These are phyloP conservation scores for Botrytis tulipae DNA, from an alignment of 2,329 filamentous ascomycete genomes.

Conservation along the genomic window DNA sequence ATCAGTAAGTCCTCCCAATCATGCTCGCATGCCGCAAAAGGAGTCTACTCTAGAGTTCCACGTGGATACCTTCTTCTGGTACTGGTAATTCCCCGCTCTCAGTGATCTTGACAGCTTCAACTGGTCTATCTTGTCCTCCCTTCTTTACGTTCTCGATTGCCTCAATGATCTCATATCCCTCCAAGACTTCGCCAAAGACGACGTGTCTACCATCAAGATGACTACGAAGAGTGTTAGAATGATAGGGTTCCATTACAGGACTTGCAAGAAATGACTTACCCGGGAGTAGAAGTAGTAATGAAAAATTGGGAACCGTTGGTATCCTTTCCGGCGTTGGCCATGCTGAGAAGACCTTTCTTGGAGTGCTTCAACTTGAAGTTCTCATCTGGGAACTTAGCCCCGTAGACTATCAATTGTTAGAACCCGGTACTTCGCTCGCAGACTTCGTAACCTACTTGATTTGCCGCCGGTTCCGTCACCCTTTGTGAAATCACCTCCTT, in stretches of 20 bases:
- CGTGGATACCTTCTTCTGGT: conserved; percentile 88
- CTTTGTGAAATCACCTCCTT: conserved; percentile 84
- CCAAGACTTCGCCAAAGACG: conserved; percentile 84
- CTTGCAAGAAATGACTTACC: conserved; percentile 44
- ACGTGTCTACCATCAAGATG: conserved; percentile 85
- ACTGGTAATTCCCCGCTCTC: conserved; percentile 84
- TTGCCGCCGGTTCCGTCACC: conserved; percentile 81
- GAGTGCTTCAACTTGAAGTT: conserved; percentile 95
- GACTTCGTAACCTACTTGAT: conserved; percentile 59
- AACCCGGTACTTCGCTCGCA: not conserved
- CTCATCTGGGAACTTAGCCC: conserved; percentile 80
- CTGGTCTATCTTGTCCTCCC: conserved; percentile 64
- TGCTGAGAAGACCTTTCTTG: conserved; percentile 79
- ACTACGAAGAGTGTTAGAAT: conserved; percentile 42
- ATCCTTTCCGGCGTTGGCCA: conserved; percentile 82
- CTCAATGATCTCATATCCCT: conserved; percentile 78
- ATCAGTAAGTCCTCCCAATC: conserved; percentile 37
- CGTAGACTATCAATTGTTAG: conserved; percentile 61
- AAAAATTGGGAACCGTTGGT: conserved; percentile 91
- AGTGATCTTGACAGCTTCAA: conserved; percentile 68
- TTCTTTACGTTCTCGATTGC: conserved; percentile 74
- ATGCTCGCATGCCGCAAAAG: conserved; percentile 26
- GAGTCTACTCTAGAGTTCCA: conserved; percentile 68
- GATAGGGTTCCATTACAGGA: not conserved
- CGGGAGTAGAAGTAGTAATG: conserved; percentile 79